A percentile compares a stretch with the other conserved stretches of the same genome.
These are phyloP conservation scores for Globisporangium okanoganense DNA, from an alignment of 352 stramenopile species.

Conservation along the genomic window DNA sequence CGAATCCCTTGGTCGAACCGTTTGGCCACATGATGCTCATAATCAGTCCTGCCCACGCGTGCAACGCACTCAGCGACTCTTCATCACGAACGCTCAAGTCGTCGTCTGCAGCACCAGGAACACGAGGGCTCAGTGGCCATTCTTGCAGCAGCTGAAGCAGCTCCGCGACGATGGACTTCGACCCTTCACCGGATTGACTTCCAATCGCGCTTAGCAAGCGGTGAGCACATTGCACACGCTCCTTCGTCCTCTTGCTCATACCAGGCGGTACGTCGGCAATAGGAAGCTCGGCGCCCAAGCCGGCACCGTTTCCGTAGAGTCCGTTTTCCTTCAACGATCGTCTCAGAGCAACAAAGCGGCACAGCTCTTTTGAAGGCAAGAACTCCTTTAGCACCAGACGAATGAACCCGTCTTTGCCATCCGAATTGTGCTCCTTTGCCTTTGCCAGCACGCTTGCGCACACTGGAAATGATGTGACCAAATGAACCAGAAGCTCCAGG, in stretches of 20 bases:
- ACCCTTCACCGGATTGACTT: slow-evolving; percentile 69
- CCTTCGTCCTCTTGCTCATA: slow-evolving; percentile 38
- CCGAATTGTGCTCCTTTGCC: slow-evolving; percentile 26
- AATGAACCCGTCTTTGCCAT: slow-evolving; percentile 39
- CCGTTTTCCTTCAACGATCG: slow-evolving; percentile 53
- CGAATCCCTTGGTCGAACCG: slow-evolving; percentile 67
- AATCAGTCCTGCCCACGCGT: slow-evolving; percentile 80
- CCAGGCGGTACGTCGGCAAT: slow-evolving; percentile 29
- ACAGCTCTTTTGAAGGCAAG: slow-evolving; percentile 70
- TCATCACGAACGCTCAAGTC: slow-evolving; percentile 60
- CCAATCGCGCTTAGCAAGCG: slow-evolving; percentile 62
- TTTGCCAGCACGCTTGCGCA: slow-evolving; percentile 70
- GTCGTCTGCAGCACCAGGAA: slow-evolving; percentile 3
- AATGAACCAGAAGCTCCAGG: slow-evolving; percentile 64
- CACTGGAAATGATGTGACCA: slow-evolving; percentile 65
- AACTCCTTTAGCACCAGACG: slow-evolving; percentile 61
- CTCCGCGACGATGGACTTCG: slow-evolving; percentile 72
- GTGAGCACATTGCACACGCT: slow-evolving; percentile 65
- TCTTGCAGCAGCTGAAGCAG: slow-evolving; percentile 65
- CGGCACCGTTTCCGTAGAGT: slow-evolving; percentile 32
- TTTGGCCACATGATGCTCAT: slow-evolving; percentile 88
- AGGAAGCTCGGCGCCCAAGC: slow-evolving; percentile 31
- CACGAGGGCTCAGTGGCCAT: slow-evolving; percentile 36
- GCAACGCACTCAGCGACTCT: slow-evolving; percentile 63
- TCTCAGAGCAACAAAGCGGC: slow-evolving; percentile 50